phyloP scores from a whole-genome alignment of 768 basidiomycete species.

The Amanita polypyramis region DNA sequence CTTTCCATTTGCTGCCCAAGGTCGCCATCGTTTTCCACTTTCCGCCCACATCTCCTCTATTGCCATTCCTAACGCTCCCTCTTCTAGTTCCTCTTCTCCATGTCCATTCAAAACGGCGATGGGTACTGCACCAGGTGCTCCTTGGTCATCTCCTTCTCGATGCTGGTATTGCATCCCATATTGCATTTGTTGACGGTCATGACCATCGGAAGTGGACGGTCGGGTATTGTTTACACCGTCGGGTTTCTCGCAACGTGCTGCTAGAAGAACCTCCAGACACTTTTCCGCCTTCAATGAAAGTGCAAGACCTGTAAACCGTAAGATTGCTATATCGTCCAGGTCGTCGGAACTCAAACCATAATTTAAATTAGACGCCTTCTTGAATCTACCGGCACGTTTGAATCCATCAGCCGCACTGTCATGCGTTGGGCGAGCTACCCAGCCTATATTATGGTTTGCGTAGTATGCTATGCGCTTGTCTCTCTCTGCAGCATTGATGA shows the following conservation, averaged over 20 bases:
- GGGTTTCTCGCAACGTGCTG: constrained; percentile 4
- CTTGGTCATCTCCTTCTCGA: constrained; percentile 48
- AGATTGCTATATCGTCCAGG: not conserved
- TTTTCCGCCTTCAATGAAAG: constrained; percentile 52
- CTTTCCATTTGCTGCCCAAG: constrained; percentile 69
- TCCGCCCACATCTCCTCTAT: constrained; percentile 64
- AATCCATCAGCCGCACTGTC: constrained; percentile 41
- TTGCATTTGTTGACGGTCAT: constrained; percentile 16
- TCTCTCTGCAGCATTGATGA: constrained; percentile 47
- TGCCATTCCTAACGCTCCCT: constrained; percentile 59
- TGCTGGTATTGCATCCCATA: constrained; percentile 63
- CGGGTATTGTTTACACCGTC: not conserved
- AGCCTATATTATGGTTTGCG: constrained; percentile 61
- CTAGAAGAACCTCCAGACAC: constrained; percentile 36
- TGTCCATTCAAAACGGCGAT: constrained; percentile 7
- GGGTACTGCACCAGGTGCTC: constrained; percentile 7
- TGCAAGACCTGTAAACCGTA: constrained; percentile 26
- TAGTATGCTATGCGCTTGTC: constrained; percentile 61
- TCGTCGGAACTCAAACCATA: constrained; percentile 28
- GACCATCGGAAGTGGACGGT: constrained; percentile 1
- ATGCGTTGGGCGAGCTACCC: constrained; percentile 71
- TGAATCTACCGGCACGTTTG: constrained; percentile 76
- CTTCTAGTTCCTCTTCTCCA: constrained; percentile 45
- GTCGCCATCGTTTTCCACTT: constrained; percentile 37
- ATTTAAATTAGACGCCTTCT: constrained; percentile 93